Percentiles rank a stretch among this genome's conserved stretches.
phyloP scores from a whole-genome alignment of 2,329 filamentous ascomycete genomes.

The Beauveria medogensis region DNA sequence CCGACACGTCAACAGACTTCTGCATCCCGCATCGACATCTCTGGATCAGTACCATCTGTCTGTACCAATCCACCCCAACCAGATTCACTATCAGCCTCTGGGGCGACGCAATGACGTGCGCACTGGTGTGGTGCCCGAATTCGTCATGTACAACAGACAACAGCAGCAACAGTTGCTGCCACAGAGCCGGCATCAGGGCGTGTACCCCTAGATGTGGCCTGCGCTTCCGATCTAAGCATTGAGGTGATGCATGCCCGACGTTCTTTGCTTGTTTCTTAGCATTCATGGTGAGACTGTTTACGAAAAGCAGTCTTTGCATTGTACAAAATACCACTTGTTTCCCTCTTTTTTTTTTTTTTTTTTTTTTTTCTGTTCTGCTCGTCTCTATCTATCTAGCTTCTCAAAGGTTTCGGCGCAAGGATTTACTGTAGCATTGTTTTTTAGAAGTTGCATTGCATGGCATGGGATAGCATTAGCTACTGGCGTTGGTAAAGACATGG shows the following conservation, averaged over 20 bases:
- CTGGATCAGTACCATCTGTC: slow-evolving; percentile 64
- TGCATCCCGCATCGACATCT: slow-evolving; percentile 74
- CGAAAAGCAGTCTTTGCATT: not conserved
- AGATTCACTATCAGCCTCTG: slow-evolving; percentile 79
- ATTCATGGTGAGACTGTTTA: not conserved
- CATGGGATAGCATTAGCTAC: slow-evolving; percentile 12
- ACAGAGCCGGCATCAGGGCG: slow-evolving; percentile 12
- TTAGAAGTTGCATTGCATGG: slow-evolving; percentile 14
- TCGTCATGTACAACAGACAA: slow-evolving; percentile 29
- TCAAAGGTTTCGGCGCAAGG: not conserved
- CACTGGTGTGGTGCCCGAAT: slow-evolving; percentile 63
- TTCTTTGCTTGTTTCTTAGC: not conserved
- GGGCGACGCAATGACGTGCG: slow-evolving; percentile 61
- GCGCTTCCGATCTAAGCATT: not conserved
- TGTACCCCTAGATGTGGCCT: slow-evolving; percentile 6
- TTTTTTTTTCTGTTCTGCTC: slow-evolving; percentile 9
- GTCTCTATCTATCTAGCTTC: not conserved
- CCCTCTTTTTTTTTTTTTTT: not conserved
- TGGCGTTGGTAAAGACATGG: slow-evolving; percentile 9
- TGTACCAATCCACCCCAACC: slow-evolving; percentile 50
- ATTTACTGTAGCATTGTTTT: not conserved
- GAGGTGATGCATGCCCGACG: not conserved
- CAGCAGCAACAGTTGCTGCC: slow-evolving; percentile 15
- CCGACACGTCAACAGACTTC: slow-evolving; percentile 79
- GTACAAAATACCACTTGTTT: slow-evolving; percentile 1